Base-by-base conservation (phyloP, 805 yeast species). In the Kockiozyma suomiensis region DNA sequence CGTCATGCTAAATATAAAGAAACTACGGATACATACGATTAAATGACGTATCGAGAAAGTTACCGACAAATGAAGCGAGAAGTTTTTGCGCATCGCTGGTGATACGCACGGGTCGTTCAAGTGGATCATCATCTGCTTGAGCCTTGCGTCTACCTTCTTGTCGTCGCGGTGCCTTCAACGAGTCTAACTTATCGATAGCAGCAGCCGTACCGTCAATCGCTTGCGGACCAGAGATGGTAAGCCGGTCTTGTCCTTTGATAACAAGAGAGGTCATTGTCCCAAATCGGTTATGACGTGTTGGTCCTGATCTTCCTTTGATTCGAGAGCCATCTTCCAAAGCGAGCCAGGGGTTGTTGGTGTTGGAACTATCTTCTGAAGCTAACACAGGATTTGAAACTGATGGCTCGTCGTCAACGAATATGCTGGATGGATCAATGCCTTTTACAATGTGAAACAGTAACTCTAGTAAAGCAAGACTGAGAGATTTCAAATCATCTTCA, bases 221-320 rank as follows among this genome's bases (percentile, higher is more conserved):
- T 30, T 82, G 81, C 66, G 88, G 92, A 1, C 96, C 94, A 2
- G 94, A 81, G 0, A 90, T 81, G 4, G 89, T 82, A 19, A 88
- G 73, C 30, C 88, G 77, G 2, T 76, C 78, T 30, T 84, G 78
- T 54, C 85, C 85, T 25, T 81, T 79, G 23, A 86, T 82, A 61
- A 86, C 84, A 32, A 93, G 78, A 1, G 96, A 85, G 10, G 91
- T 73, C 63, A 92, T 76, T 0, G 97, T 85, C 0, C 99, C 99
- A 76, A 93, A 93, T 54, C 96, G 80, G 1, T 94, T 92, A 70
- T 93, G 99, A 49, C 99, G 88, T 78, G 74, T 71, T 80, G 81
- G 30, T 8, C 78, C 76, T 50, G 84, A 79, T 35, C 72, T 70
- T 42, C 75, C 76, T 59, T 82, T 83, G 61, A 86, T 70, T 33